Evolutionary conservation across 768 basidiomycete genomes (phyloP).

Genomic region (Exsudoporus frostii): DNA sequence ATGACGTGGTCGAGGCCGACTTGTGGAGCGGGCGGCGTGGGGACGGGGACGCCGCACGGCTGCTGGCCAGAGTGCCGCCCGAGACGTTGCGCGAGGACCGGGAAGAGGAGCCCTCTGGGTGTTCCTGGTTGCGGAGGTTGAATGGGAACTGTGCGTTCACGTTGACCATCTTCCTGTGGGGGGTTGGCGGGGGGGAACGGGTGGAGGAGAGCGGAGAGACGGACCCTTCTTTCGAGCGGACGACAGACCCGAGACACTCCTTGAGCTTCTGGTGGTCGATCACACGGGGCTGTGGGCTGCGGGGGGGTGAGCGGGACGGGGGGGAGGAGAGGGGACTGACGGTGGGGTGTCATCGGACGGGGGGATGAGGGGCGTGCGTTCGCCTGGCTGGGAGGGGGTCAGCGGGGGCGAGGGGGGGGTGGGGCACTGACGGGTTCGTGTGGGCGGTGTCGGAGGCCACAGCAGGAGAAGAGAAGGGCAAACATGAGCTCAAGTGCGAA

Average conservation of each 20-base stretch:
- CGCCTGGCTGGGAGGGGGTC: slow-evolving; percentile 12
- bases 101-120: slow-evolving; percentile 22
- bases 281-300: slow-evolving; percentile 30
- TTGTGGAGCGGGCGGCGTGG: slow-evolving; percentile 20
- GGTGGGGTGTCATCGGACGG: slow-evolving; percentile 22
- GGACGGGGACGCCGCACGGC: slow-evolving; percentile 20
- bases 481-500: slow-evolving; percentile 21
- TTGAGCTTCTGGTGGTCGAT: slow-evolving; percentile 50
- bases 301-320: not conserved
- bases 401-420: not conserved
- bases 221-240: slow-evolving; percentile 60
- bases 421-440: slow-evolving; percentile 16
- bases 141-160: slow-evolving; percentile 60
- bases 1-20: slow-evolving; percentile 21
- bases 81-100: slow-evolving; percentile 35
- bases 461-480: slow-evolving; percentile 28
- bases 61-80: slow-evolving; percentile 23
- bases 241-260: slow-evolving; percentile 51
- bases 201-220: slow-evolving; percentile 17
- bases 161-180: slow-evolving; percentile 66
- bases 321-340: slow-evolving; percentile 12
- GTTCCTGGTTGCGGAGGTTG: slow-evolving; percentile 40
- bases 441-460: slow-evolving; percentile 22
- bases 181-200: not conserved
- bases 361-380: slow-evolving; percentile 31